These are phyloP conservation scores for Achlya hypogyna DNA, from an alignment of 352 stramenopile species.

Conservation along the genomic window DNA sequence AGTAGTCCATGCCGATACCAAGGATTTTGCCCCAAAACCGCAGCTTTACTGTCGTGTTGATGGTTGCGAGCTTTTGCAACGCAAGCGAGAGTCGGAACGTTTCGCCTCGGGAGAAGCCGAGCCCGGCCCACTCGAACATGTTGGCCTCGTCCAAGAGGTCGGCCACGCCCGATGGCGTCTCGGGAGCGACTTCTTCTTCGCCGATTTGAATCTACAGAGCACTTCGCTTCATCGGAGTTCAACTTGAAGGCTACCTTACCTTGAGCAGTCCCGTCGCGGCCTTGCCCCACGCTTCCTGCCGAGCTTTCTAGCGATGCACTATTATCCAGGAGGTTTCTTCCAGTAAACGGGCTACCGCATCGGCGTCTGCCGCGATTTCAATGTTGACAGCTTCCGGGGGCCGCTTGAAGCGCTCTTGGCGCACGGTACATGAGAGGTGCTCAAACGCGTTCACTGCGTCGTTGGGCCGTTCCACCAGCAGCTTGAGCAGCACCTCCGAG, in stretches of 20 bases:
- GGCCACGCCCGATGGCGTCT: slow-evolving; percentile 36
- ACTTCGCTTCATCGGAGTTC: not conserved
- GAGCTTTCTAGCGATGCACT: slow-evolving; percentile 30
- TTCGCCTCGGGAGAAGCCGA: slow-evolving; percentile 63
- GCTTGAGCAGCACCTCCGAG: slow-evolving; percentile 78
- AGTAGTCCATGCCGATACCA: slow-evolving; percentile 63
- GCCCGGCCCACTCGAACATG: slow-evolving; percentile 72
- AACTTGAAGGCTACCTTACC: slow-evolving; percentile 15
- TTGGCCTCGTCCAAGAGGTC: slow-evolving; percentile 73
- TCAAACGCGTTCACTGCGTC: slow-evolving; percentile 83
- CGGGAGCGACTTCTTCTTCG: slow-evolving; percentile 32
- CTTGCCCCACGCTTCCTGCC: slow-evolving; percentile 59
- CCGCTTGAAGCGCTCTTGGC: slow-evolving; percentile 56
- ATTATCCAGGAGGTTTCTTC: not conserved
- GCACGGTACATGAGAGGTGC: slow-evolving; percentile 75
- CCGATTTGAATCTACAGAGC: slow-evolving; percentile 33
- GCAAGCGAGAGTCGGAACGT: slow-evolving; percentile 64
- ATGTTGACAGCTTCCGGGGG: slow-evolving; percentile 24
- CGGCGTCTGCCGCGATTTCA: slow-evolving; percentile 31
- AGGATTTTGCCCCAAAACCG: slow-evolving; percentile 85
- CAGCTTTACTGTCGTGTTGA: slow-evolving; percentile 51
- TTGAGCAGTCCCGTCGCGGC: slow-evolving; percentile 51
- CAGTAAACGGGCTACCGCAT: slow-evolving; percentile 33
- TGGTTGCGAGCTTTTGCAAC: slow-evolving; percentile 47
- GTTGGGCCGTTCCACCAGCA: slow-evolving; percentile 73